Percentiles rank a stretch among this genome's conserved stretches.
These are phyloP conservation scores for Teunomyces lycoperdinae DNA, from an alignment of 805 yeast genomes.

Conservation along the genomic window DNA sequence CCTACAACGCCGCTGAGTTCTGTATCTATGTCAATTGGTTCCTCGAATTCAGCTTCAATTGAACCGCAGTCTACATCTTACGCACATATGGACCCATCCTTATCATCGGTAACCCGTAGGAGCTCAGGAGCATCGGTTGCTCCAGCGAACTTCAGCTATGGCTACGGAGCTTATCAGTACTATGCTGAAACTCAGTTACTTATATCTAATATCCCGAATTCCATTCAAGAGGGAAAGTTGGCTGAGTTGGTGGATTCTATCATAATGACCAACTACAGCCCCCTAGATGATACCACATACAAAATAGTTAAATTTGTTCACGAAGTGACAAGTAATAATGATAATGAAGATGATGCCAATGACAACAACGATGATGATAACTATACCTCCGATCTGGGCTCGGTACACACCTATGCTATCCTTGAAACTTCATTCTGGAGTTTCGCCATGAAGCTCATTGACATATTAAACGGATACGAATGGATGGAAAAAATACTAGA, in stretches of 20 bases:
- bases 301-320: constrained; percentile 7
- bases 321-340: neutral
- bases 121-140: neutral
- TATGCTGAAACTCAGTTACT: neutral
- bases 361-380: neutral
- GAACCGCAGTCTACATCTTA: neutral
- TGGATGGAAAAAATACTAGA: constrained; percentile 19
- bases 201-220: constrained; percentile 11
- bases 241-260: constrained; percentile 15
- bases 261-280: constrained; percentile 10
- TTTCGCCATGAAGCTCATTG: constrained; percentile 9
- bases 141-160: neutral
- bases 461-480: constrained; percentile 22
- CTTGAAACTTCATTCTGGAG: constrained; percentile 5
- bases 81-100: neutral
- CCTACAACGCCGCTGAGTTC: neutral
- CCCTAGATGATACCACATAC: constrained; percentile 3
- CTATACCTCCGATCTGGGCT: neutral
- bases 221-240: constrained; percentile 11
- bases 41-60: neutral
- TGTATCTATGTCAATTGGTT: neutral
- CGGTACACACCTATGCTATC: constrained; percentile 3
- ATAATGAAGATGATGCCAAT: neutral
- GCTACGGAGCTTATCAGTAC: neutral
- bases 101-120: neutral